These are phyloP conservation scores for Myxozyma melibiosi DNA, from an alignment of 805 yeast genomes.

Conservation along the genomic window DNA sequence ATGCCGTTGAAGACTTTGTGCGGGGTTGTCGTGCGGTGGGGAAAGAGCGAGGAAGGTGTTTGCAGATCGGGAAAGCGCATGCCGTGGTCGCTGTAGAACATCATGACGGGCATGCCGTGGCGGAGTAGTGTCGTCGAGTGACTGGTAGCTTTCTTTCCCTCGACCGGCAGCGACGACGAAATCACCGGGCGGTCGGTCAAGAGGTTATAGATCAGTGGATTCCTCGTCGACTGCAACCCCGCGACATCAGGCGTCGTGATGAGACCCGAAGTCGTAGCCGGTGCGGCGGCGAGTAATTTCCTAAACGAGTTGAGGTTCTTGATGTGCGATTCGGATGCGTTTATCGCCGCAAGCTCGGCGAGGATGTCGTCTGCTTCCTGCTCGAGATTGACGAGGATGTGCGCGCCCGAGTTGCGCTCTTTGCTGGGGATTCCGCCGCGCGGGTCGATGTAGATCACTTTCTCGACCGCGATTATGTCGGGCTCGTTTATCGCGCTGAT, in stretches of 20 bases:
- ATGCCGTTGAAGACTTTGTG: conserved; percentile 11
- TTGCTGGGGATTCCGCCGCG: conserved; percentile 89
- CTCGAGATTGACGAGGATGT: conserved; percentile 79
- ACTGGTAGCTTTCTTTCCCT: conserved; percentile 57
- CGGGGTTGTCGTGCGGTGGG: neutral
- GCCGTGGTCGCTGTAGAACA: conserved; percentile 43
- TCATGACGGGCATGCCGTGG: conserved; percentile 66
- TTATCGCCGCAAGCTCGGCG: conserved; percentile 51
- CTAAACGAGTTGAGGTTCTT: conserved; percentile 69
- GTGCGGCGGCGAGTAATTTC: conserved; percentile 52
- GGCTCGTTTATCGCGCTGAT: conserved; percentile 39
- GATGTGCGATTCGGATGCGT: conserved; percentile 48
- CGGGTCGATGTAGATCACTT: conserved; percentile 74
- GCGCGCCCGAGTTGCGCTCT: conserved; percentile 75
- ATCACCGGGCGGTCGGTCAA: conserved; percentile 89
- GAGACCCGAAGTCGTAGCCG: conserved; percentile 71
- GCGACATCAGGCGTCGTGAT: conserved; percentile 85
- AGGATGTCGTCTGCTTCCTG: conserved; percentile 75
- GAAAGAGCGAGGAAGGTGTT: neutral
- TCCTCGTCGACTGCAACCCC: conserved; percentile 48
- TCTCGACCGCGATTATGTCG: conserved; percentile 61
- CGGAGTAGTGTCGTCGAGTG: conserved; percentile 68
- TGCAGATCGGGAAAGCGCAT: conserved; percentile 43
- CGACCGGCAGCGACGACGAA: conserved; percentile 85
- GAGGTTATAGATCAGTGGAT: conserved; percentile 87